These are phyloP conservation scores for Pigoraptor vietnamica DNA, from an alignment of 78 protist genomes.

Conservation along the genomic window DNA sequence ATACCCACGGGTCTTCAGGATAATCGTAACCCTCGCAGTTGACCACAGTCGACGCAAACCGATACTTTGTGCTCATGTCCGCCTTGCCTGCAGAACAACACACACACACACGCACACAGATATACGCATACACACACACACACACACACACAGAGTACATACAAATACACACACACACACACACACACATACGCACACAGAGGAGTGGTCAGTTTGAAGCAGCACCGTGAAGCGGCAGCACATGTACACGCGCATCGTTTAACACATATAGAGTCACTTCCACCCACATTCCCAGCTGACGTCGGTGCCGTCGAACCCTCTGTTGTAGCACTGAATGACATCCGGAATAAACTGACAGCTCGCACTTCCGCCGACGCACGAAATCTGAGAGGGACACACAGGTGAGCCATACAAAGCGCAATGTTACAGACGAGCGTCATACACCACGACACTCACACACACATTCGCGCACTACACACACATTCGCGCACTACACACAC, in stretches of 20 bases:
- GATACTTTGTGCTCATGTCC: not conserved
- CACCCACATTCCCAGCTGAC: not conserved
- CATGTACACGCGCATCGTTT: too few relatives aligned
- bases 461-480: not conserved
- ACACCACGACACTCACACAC: not conserved
- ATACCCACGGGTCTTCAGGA: not conserved
- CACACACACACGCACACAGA: not conserved
- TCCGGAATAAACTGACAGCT: not conserved
- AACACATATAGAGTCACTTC: too few relatives aligned
- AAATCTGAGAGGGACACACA: not conserved
- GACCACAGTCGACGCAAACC: not conserved
- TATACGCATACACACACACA: not conserved
- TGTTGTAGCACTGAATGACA: not conserved
- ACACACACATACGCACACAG: not conserved
- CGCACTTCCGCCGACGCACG: not conserved
- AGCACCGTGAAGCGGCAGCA: too few relatives aligned
- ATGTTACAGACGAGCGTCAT: too few relatives aligned
- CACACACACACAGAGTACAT: not conserved
- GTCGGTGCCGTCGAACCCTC: not conserved
- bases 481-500: not conserved
- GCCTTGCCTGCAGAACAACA: not conserved
- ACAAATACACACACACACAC: not conserved
- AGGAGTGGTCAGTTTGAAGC: too few relatives aligned
- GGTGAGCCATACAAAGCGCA: not conserved
- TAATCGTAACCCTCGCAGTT: not conserved